Conservation (phyloP, 2,329 filamentous ascomycete genomes). For the Cladosporium sp. region DNA sequence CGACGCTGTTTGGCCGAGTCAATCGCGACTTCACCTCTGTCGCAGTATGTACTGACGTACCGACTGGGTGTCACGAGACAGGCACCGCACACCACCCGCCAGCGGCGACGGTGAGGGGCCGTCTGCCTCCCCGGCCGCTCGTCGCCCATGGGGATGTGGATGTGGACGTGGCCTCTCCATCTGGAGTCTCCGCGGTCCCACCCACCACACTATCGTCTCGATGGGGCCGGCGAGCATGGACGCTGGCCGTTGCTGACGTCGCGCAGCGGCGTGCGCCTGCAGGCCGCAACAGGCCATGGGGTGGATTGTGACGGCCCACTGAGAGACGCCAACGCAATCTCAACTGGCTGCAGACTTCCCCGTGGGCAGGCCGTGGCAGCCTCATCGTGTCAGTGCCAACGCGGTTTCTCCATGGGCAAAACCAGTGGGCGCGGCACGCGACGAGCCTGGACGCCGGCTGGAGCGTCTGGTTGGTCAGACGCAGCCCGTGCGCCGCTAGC, state of each 20-base stretch:
- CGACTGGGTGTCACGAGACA: not conserved
- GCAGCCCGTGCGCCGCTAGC: not conserved
- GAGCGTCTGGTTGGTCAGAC: not conserved
- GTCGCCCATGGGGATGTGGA: slow-evolving; percentile 1
- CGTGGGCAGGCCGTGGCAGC: not conserved
- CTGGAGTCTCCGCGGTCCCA: slow-evolving; percentile 10
- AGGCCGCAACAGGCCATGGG: not conserved
- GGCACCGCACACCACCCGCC: not conserved
- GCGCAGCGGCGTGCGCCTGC: not conserved
- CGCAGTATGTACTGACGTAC: not conserved
- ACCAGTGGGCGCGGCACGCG: slow-evolving; percentile 5
- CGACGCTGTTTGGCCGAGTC: not conserved
- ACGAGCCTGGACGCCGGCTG: not conserved
- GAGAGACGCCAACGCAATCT: not conserved
- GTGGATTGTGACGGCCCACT: not conserved
- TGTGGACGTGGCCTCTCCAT: not conserved
- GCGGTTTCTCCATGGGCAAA: slow-evolving; percentile 4
- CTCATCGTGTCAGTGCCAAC: not conserved
- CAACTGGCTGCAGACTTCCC: not conserved
- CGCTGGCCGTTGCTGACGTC: not conserved
- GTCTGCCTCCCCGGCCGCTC: not conserved
- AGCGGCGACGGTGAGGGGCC: not conserved
- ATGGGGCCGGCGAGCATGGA: slow-evolving; percentile 7
- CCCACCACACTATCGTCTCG: not conserved
- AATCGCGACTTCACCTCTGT: not conserved